Conservation (phyloP, 768 basidiomycete species). For the Suillus brevipes region DNA sequence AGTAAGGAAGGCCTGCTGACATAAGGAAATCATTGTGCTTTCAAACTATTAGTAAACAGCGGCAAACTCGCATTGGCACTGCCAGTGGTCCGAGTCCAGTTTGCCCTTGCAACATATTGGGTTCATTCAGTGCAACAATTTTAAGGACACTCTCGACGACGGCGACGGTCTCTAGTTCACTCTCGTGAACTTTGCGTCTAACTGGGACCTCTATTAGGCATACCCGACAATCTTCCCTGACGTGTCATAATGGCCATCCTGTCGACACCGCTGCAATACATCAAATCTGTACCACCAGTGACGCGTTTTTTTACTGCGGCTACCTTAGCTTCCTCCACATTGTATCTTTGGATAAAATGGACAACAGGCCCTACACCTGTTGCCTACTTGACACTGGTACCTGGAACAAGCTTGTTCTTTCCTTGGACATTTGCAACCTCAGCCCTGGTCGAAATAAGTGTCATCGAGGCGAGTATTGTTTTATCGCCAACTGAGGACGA, state of each 20-base stretch:
- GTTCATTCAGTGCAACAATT: constrained; percentile 5
- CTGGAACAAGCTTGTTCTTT: constrained; percentile 77
- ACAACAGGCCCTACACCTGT: constrained; percentile 41
- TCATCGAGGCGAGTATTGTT: constrained; percentile 70
- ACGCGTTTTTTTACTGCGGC: constrained; percentile 71
- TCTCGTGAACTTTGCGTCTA: background rate
- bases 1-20: constrained; percentile 27
- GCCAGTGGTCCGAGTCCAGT: background rate
- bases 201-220: background rate
- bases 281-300: constrained; percentile 74
- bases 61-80: constrained; percentile 19
- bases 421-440: constrained; percentile 96
- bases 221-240: background rate
- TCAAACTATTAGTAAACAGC: constrained; percentile 19
- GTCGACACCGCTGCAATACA: constrained; percentile 65
- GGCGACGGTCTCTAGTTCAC: background rate
- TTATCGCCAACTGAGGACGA: background rate
- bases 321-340: constrained; percentile 55
- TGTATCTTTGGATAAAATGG: constrained; percentile 70
- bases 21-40: constrained; percentile 24
- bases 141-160: background rate
- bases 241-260: constrained; percentile 64
- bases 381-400: constrained; percentile 78
- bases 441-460: constrained; percentile 78
- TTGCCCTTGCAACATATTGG: constrained; percentile 2